These are phyloP conservation scores for Globisporangium splendens DNA, from an alignment of 352 stramenopile genomes.

Conservation along the genomic window DNA sequence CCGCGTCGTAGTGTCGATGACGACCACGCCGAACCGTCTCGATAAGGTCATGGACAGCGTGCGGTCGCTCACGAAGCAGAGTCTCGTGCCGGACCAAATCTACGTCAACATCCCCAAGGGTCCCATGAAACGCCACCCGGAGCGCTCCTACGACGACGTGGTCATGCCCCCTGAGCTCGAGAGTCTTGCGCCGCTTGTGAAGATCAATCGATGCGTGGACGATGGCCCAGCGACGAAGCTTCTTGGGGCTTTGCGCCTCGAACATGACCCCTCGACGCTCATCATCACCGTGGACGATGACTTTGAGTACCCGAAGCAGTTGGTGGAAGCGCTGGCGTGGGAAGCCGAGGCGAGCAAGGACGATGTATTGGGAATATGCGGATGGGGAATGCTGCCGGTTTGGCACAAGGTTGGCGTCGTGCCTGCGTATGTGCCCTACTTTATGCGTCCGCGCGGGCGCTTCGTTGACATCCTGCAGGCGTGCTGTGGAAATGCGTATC, in stretches of 20 bases:
- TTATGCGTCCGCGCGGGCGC: slow-evolving; percentile 65
- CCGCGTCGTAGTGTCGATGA: slow-evolving; percentile 79
- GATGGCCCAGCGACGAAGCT: slow-evolving; percentile 80
- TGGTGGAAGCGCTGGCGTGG: slow-evolving; percentile 69
- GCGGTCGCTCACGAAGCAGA: slow-evolving; percentile 51
- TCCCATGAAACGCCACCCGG: slow-evolving; percentile 70
- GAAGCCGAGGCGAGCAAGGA: slow-evolving; percentile 55
- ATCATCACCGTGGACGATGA: slow-evolving; percentile 84
- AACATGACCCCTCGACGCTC: slow-evolving; percentile 54
- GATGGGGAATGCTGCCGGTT: slow-evolving; percentile 77
- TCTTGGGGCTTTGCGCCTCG: slow-evolving; percentile 55
- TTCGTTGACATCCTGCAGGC: slow-evolving; percentile 78
- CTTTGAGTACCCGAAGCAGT: slow-evolving; percentile 66
- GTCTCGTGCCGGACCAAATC: slow-evolving; percentile 65
- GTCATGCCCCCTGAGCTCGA: slow-evolving; percentile 45
- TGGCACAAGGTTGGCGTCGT: slow-evolving; percentile 74
- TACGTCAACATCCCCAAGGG: slow-evolving; percentile 74
- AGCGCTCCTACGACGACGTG: slow-evolving; percentile 74
- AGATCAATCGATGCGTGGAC: slow-evolving; percentile 72
- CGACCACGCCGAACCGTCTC: slow-evolving; percentile 66
- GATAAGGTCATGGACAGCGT: slow-evolving; percentile 79
- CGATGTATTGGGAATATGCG: slow-evolving; percentile 66
- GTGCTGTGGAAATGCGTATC: slow-evolving; percentile 70
- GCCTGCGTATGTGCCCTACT: slow-evolving; percentile 78
- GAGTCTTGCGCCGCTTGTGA: slow-evolving; percentile 43